Base-by-base conservation (phyloP, 2,329 filamentous ascomycete species). In the Fusarium devonianum region DNA sequence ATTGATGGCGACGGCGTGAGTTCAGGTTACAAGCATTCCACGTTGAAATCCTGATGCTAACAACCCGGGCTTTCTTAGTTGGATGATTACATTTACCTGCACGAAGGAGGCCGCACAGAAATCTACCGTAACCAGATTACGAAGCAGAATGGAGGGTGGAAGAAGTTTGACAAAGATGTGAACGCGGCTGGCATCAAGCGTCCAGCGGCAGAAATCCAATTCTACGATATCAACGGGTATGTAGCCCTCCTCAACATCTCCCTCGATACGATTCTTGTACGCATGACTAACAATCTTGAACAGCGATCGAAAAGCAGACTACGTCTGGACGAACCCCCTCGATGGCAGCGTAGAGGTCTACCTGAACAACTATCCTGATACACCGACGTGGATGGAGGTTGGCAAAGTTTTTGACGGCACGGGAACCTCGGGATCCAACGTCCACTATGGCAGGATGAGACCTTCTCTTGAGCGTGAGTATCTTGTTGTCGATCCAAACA, bases 161-260 rank as follows among this genome's bases (percentile, higher is more conserved):
- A n/a, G n/a, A n/a, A n/a, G n/a, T n/a, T n/a, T n/a, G n/a, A n/a
- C n/a, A n/a, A n/a, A n/a, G n/a, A n/a, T n/a, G n/a, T n/a, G n/a
- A n/a, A n/a, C n/a, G n/a, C n/a, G n/a, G n/a, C n/a, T 12, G 56
- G 56, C 4, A 57, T 64, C 14, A 28, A 43, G 5, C 53, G 53
- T 29, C 49, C 46, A 0, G 47, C 51, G 3, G 51, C 57, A 9
- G 58, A 64, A 18, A 60, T 59, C 33, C 32, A 29, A 7, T 59
- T 62, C 35, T n/a, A 48, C 41, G 57, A 64, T 25, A 54, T 62
- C 25, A 46, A 62, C 35, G 57, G 58, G 32, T 57, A 62, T 33
- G 53, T 32, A 14, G 7, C 8, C 11, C 6, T 22, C 23, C 9
- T 16, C 22, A 3, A 17, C 10, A 10, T 28, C 13, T n/a, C n/a